phyloP scores from a whole-genome alignment of 257 asterid genomes.

The Solanum lycopersicoides region DNA sequence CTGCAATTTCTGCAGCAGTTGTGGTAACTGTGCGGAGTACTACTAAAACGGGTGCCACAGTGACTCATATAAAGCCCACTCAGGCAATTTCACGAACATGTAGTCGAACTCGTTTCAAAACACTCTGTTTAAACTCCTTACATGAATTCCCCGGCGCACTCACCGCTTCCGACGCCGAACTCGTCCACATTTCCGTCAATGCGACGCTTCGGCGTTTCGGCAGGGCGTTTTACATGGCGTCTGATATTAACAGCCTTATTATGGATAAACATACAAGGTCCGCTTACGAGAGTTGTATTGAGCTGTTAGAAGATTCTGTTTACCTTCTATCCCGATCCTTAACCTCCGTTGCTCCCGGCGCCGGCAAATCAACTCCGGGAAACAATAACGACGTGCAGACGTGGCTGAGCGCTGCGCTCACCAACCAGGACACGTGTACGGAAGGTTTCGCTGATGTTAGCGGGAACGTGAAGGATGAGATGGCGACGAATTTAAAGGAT shows the following conservation, averaged over 20 bases:
- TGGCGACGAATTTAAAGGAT: constrained; percentile 49
- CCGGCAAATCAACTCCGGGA: constrained; percentile 7
- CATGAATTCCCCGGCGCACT: constrained; percentile 67
- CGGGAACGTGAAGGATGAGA: constrained; percentile 49
- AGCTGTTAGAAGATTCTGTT: constrained; percentile 78
- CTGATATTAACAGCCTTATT: constrained; percentile 43
- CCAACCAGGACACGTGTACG: constrained; percentile 89
- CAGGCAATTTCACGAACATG: constrained; percentile 66
- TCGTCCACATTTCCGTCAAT: constrained; percentile 81
- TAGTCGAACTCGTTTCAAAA: constrained; percentile 45
- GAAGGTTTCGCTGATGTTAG: constrained; percentile 57
- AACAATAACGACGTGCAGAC: constrained; percentile 58
- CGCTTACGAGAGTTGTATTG: constrained; percentile 78
- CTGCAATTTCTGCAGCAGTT: constrained; percentile 46
- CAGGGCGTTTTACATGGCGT: constrained; percentile 51
- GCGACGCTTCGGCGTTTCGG: constrained; percentile 65
- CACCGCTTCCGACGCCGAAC: constrained; percentile 64
- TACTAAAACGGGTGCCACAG: constrained; percentile 7
- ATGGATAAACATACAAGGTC: constrained; percentile 68
- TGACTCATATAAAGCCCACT: constrained; percentile 32
- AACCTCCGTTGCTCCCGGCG: constrained; percentile 28
- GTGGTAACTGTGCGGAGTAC: constrained; percentile 19
- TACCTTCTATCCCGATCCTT: constrained; percentile 59
- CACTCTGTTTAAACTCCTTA: constrained; percentile 62
- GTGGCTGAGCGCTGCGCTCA: constrained; percentile 90